Conservation (phyloP, 139 green algal genomes). For the Chlamydomonas schloesseri region DNA sequence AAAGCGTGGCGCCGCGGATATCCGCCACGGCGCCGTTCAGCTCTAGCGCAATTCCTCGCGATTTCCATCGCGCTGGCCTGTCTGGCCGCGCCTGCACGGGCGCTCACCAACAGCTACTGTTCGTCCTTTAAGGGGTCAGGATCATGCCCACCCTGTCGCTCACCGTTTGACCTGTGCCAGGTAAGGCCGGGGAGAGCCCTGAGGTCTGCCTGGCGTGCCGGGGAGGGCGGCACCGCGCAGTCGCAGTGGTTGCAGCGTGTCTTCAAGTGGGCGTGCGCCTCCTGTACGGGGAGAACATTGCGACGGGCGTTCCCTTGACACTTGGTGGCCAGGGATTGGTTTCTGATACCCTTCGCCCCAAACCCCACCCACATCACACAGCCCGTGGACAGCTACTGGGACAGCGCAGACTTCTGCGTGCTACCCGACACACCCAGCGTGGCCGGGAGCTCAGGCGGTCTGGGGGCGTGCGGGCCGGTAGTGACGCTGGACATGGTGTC, state of each 20-base stretch:
- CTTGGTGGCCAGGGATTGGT: too few species aligned
- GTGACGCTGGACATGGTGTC: not conserved
- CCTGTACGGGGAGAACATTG: too few species aligned
- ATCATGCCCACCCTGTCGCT: not conserved
- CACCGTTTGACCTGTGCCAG: not conserved
- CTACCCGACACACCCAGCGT: not conserved
- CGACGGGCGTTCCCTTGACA: too few species aligned
- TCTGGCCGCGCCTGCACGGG: not conserved
- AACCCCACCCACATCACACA: not conserved
- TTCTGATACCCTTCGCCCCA: too few species aligned
- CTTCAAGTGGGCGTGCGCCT: too few species aligned
- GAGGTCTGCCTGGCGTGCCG: too few species aligned
- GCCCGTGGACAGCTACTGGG: constrained; percentile 16
- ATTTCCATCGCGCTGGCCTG: not conserved
- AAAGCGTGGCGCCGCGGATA: too few species aligned
- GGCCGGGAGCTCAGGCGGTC: too few species aligned
- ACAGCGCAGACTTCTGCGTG: not conserved
- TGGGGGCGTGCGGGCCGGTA: not conserved
- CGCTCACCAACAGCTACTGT: not conserved
- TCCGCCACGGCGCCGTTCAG: too few species aligned
- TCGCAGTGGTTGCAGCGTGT: too few species aligned
- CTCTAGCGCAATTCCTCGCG: not conserved
- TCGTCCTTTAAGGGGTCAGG: not conserved
- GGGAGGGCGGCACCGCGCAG: too few species aligned
- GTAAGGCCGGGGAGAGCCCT: not conserved